Evolutionary conservation across 805 yeast genomes (phyloP), one percentile per base, ranked within the genome.

Genomic region (Wickerhamomyces queroliae): DNA sequence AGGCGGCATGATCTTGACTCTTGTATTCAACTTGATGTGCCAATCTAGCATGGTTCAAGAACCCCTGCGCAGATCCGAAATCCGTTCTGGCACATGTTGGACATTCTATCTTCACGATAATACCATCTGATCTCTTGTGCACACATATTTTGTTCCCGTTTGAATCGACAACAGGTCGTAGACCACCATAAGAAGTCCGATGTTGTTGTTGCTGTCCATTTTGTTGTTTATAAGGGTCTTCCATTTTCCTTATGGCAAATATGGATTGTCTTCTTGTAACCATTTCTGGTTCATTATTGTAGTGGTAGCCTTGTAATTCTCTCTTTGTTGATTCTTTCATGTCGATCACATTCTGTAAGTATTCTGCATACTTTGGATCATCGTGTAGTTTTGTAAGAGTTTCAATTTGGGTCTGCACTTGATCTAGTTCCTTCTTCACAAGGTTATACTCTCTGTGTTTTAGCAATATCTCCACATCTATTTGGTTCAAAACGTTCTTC

Each of bases 31-130:
- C 75, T n/a, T 75, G 64, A 56, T 85, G 95, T 8, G 89, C 83
- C 20, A 82, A 70, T 42, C 93, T 67, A 39, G 83, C 75, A 57
- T 85, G 95, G 56, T 83, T 85, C 27, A 83, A 69, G 48, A 85
- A 83, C 13, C 93, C 93, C 54, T 85, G 93, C 0, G 89, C 86
- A 12, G 84, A 76, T 8, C 86, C 79, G 53, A 85, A 85, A 45
- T 83, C 84, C 31, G 78, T 70, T 38, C 90, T 59, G 10, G 67
- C 71, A 59, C 95, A 85, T 37, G 70, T 73, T 2, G 79, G 75
- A 56, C 95, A 85, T 8, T 77, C 78, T 27, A 85, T 66, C 36
- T 78, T 68, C 2, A 85, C 88, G 17, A 82, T 61, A 1, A 81
- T 67, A 2, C 90, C 90, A 56, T 85, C 93, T 5, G 81, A 74